Base-by-base conservation (phyloP, 2,329 filamentous ascomycete genomes). In the Verticillium tricorpus region DNA sequence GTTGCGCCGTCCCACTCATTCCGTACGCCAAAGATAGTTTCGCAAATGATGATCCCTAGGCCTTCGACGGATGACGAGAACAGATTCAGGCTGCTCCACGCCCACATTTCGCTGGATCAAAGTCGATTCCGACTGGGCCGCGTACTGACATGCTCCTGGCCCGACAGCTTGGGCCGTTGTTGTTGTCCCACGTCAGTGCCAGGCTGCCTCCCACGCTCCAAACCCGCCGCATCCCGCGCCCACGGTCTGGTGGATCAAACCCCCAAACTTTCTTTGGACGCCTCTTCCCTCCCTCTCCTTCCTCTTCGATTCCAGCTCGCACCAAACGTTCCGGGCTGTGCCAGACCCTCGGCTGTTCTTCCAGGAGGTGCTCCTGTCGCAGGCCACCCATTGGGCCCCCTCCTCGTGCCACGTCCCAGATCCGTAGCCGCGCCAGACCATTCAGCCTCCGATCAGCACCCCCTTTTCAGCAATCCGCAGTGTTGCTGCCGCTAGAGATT, bases 201-300 rank as follows among this genome's bases (percentile, higher is more conserved):
- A 12, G 45, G 19, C 19, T n/a, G 6, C 57, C 54, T 59, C 54
- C 19, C 58, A 40, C 58, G 52, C 37, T 31, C 55, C 37, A 31
- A 32, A 37, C 15, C 31, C 55, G 31, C 55, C 28, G 55, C 63
- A 64, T 64, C 62, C 63, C 63, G 59, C 63, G 62, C 59, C 60
- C 54, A 52, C 57, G 63, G 58, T 58, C 39, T 56, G 62, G 61
- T 63, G 61, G 63, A 64, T 61, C 58, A 63, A 54, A 63, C 61
- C 61, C 62, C 57, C 62, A 60, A 64, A 64, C 62, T 60, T 63
- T 64, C 63, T 64, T 62, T 64, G 57, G 39, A 64, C 59, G 62
- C 63, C 63, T 40, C 45, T n/a, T 19, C 45, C 11, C 11, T 19
- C 45, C 11, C 11, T 22, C 19, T 7, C 45, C 11, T 25, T 12